Conservation (phyloP, 139 green algal species). For the Coccomyxa sp. region DNA sequence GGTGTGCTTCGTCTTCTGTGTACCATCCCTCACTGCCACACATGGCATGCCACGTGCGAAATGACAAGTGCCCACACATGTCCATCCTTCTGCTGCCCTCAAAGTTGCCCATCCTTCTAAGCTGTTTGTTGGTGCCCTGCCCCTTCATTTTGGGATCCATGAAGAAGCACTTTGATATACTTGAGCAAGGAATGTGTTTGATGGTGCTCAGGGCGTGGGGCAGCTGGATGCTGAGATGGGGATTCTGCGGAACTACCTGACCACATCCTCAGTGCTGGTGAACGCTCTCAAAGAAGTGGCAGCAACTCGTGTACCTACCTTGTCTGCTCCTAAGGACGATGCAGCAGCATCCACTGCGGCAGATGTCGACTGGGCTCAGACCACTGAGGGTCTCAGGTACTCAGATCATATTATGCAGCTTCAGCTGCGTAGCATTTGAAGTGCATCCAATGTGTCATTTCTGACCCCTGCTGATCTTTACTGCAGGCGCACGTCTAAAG, state of each 20-base stretch:
- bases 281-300: slow-evolving; percentile 24
- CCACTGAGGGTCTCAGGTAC: neutral
- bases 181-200: neutral
- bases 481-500: no score
- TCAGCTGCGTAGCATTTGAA: neutral
- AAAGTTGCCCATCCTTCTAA: neutral
- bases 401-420: no score
- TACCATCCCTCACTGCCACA: neutral
- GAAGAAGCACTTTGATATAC: no score
- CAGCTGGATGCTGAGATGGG: slow-evolving; percentile 33
- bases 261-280: slow-evolving; percentile 8
- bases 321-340: neutral
- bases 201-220: slow-evolving; percentile 20
- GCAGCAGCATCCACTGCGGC: neutral
- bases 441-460: neutral
- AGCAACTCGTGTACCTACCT: neutral
- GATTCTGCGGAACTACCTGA: slow-evolving; percentile 27
- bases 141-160: no score
- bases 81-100: neutral
- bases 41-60: neutral
- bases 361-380: slow-evolving; percentile 1
- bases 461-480: neutral
- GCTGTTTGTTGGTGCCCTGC: neutral
- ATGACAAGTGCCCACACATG: neutral
- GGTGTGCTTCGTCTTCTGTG: neutral